Evolutionary conservation across 2,329 filamentous ascomycete species (phyloP).

Genomic region (Claviceps citrina): DNA sequence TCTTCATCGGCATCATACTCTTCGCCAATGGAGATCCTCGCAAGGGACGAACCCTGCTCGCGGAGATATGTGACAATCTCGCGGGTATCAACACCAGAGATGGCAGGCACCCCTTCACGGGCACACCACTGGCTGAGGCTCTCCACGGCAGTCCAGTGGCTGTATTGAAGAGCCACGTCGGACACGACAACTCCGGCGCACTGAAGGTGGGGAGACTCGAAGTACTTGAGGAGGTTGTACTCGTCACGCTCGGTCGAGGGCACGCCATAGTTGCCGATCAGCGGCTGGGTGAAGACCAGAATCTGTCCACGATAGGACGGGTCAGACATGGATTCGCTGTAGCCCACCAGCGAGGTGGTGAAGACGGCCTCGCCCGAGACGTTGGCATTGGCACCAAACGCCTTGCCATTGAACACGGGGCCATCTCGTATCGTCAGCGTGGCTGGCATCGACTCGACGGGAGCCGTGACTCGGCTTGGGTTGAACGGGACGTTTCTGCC

Average conservation of each 20-base stretch:
- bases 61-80: slow-evolving; percentile 90
- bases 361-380: slow-evolving; percentile 97
- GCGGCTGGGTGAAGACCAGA: slow-evolving; percentile 86
- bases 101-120: slow-evolving; percentile 86
- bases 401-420: slow-evolving; percentile 88
- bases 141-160: slow-evolving; percentile 97
- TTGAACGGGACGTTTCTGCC: slow-evolving; percentile 50
- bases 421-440: slow-evolving; percentile 95
- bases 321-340: slow-evolving; percentile 87
- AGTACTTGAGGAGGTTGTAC: slow-evolving; percentile 88
- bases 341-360: slow-evolving; percentile 93
- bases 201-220: slow-evolving; percentile 95
- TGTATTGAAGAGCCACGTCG: slow-evolving; percentile 85
- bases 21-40: slow-evolving; percentile 85
- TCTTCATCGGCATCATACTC: slow-evolving; percentile 98
- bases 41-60: slow-evolving; percentile 91
- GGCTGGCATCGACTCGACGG: slow-evolving; percentile 44
- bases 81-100: slow-evolving; percentile 92
- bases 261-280: slow-evolving; percentile 95
- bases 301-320: slow-evolving; percentile 86
- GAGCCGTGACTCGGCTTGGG: slow-evolving; percentile 43
- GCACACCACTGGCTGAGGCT: slow-evolving; percentile 88
- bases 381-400: slow-evolving; percentile 91
- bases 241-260: slow-evolving; percentile 73
- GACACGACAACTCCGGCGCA: slow-evolving; percentile 91